Conservation (phyloP, 257 asterid species). For the Rubia yunnanensis region DNA sequence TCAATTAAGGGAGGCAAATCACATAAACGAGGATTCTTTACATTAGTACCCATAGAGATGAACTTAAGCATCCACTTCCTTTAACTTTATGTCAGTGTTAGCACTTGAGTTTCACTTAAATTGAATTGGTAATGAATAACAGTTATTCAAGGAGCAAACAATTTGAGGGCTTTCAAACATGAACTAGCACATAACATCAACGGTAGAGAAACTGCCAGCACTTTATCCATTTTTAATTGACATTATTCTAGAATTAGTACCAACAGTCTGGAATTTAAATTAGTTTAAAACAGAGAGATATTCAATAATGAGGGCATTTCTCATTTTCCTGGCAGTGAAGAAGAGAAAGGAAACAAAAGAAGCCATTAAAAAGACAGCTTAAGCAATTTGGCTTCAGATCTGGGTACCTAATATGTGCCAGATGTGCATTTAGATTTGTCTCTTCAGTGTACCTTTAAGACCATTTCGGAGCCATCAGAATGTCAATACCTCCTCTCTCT, state of each 20-base stretch:
- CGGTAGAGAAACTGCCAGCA: not conserved
- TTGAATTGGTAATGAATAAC: too few relatives aligned
- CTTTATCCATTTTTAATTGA: too few relatives aligned
- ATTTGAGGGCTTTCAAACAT: not conserved
- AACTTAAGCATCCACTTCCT: too few relatives aligned
- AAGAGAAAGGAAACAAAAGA: not conserved
- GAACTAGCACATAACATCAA: not conserved
- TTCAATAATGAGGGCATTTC: slow-evolving; percentile 1
- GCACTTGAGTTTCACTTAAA: too few relatives aligned
- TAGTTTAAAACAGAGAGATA: not conserved
- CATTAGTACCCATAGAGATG: not conserved
- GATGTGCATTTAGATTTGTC: not conserved
- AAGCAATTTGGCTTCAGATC: slow-evolving; percentile 7
- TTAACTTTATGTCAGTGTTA: too few relatives aligned
- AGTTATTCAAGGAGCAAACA: not conserved
- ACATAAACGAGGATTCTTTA: not conserved
- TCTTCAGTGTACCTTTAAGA: slow-evolving; percentile 5
- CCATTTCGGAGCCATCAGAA: slow-evolving; percentile 7
- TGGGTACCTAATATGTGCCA: slow-evolving; percentile 1
- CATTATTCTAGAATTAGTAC: not conserved
- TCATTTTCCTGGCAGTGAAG: not conserved
- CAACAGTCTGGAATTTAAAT: not conserved
- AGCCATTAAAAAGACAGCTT: not conserved
- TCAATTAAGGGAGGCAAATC: not conserved
- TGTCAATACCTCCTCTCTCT: slow-evolving; percentile 11